Percentiles rank a stretch among this genome's conserved stretches.
Conservation (phyloP, 140 eudicot genomes). For the Cichorium intybus region DNA sequence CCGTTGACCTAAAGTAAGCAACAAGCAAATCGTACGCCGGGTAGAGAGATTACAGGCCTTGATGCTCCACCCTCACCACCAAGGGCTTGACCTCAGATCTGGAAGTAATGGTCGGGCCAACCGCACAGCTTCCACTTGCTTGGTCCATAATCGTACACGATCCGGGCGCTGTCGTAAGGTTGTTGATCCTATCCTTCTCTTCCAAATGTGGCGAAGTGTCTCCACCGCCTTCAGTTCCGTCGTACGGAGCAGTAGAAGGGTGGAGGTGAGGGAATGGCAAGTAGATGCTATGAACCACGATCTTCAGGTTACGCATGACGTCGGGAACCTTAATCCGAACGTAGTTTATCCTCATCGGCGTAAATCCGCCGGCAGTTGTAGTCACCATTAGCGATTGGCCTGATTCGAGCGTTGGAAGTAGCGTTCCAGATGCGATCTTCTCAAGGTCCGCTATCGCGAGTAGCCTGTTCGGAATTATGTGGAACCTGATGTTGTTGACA, state of each 20-base stretch:
- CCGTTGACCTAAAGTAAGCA: slow-evolving; percentile 15
- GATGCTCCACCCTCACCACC: slow-evolving; percentile 34
- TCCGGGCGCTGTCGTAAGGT: slow-evolving; percentile 12
- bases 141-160: slow-evolving; percentile 30
- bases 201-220: slow-evolving; percentile 19
- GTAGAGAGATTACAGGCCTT: slow-evolving; percentile 25
- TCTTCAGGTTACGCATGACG: slow-evolving; percentile 60
- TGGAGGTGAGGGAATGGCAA: slow-evolving; percentile 74
- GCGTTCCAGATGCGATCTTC: slow-evolving; percentile 44
- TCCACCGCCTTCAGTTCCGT: slow-evolving; percentile 18
- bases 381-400: slow-evolving; percentile 65
- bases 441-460: slow-evolving; percentile 53
- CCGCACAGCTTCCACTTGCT: slow-evolving; percentile 34
- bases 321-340: slow-evolving; percentile 63
- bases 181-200: slow-evolving; percentile 20
- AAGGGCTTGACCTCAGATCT: slow-evolving; percentile 25
- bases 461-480: slow-evolving; percentile 61
- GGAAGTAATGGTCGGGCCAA: slow-evolving; percentile 17
- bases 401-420: slow-evolving; percentile 55
- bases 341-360: slow-evolving; percentile 71
- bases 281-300: slow-evolving; percentile 67
- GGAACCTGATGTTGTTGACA: slow-evolving; percentile 58
- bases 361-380: slow-evolving; percentile 52
- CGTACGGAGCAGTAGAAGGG: slow-evolving; percentile 23
- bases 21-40: not conserved